phyloP scores from a whole-genome alignment of 208 protist species.

The Leishmania guyanensis region DNA sequence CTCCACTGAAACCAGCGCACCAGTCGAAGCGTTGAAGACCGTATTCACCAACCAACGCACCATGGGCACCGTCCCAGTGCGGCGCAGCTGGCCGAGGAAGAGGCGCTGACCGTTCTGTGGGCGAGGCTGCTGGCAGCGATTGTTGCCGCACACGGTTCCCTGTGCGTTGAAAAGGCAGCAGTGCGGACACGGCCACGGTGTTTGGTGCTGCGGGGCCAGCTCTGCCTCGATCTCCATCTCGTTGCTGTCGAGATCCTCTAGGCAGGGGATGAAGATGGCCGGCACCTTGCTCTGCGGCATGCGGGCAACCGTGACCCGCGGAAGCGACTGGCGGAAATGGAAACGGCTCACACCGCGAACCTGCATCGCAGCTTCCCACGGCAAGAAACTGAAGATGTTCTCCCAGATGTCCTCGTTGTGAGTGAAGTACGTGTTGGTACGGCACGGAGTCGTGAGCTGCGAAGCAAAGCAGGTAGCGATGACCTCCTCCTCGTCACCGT shows the following conservation, averaged over 20 bases:
- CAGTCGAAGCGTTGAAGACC: constrained; percentile 47
- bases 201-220: constrained; percentile 23
- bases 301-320: constrained; percentile 46
- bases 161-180: constrained; percentile 33
- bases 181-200: constrained; percentile 24
- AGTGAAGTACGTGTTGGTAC: constrained; percentile 6
- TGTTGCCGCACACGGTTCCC: not conserved
- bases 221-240: constrained; percentile 43
- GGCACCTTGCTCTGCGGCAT: constrained; percentile 43
- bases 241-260: constrained; percentile 59
- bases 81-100: constrained; percentile 83
- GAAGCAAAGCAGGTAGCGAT: constrained; percentile 8
- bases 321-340: constrained; percentile 47
- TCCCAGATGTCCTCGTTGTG: constrained; percentile 40
- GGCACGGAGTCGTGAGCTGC: constrained; percentile 10
- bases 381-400: constrained; percentile 53
- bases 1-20: constrained; percentile 58
- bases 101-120: constrained; percentile 33
- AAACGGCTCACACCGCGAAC: constrained; percentile 52
- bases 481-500: constrained; percentile 43
- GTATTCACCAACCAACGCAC: constrained; percentile 66
- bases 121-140: constrained; percentile 6
- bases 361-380: constrained; percentile 44
- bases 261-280: constrained; percentile 72
- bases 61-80: constrained; percentile 69